Base-by-base conservation (phyloP, 2,329 filamentous ascomycete species). In the Metarhizium humberi region DNA sequence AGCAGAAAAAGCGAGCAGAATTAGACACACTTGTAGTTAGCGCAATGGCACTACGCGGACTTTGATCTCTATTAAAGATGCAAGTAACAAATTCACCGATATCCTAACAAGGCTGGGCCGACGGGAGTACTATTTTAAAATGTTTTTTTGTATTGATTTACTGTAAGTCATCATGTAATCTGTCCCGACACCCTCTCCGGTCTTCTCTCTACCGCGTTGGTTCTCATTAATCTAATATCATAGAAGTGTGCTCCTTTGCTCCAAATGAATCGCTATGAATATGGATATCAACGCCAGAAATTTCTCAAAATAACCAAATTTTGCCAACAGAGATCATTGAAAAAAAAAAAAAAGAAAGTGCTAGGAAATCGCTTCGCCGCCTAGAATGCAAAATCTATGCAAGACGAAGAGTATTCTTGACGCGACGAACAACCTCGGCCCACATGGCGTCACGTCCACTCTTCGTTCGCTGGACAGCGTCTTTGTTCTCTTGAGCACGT, bases 21-120 rank as follows among this genome's bases (percentile, higher is more conserved):
- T 74, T 88, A 47, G 89, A 95, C 66, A 76, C 80, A 53, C 75
- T 88, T 46, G 75, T 92, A 5, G 63, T 96, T 54, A 85, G 88
- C 1, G 80, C 82, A 16, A 95, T 96, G 81, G 90, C 91, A 1
- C 68, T 57, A 71, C 78, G 58, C 69, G 71, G 67, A 51, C 58
- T 69, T n/a, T 72, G 57, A 66, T 34, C 2, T 34, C 10, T 7
- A 34, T 34, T 34, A 11, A 34, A 34, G 7, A 34, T 10, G 32
- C 32, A 10, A 34, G 10, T 34, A 7, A 32, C 25, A 20, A 20
- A 53, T 8, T 4, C 43, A 38, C 29, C 25, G 48, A 25, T 25
- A 25, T 25, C 25, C 11, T n/a, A 25, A 29, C 18, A 13, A 25
- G 50, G 47, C n/a, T 14, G 25, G 3, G 4, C 34, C 20, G 11